Base-by-base conservation (phyloP, 208 protist genomes). In the Phytomonas sp. region DNA sequence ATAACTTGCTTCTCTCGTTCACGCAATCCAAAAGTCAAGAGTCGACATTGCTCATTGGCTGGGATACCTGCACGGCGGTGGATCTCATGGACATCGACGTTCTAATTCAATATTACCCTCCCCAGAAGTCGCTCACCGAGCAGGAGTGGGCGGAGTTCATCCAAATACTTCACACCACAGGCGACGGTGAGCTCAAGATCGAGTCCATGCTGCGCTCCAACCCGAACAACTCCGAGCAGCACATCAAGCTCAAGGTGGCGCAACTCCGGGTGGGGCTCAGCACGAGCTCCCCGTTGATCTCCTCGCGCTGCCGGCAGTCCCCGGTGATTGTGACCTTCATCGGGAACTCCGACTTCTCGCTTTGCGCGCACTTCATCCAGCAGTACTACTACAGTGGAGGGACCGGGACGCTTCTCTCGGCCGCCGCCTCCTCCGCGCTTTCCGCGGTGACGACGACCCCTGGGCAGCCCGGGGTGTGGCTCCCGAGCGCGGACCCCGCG, bases 71-170 rank as follows among this genome's bases (percentile, higher is more conserved):
- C 66, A 90, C 85, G 0, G 77, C 71, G 0, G 62, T 89, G 9
- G 88, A 94, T 46, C 32, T 94, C 15, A 91, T 94, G 88, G 88
- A 94, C 68, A 77, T 92, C 56, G 88, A 94, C 75, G 46, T 83
- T 17, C 66, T 92, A 23, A 75, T 94, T 61, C 86, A 91, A 65
- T 89, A 84, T 63, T 84, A 88, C 78, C 88, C 88, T 0, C 85
- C 88, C 23, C 84, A 91, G 74, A 91, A 92, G 72, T 90, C 88
- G 20, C 68, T 91, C 51, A 81, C 80, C 26, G 74, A 82, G 62
- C 74, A 77, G 28, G 86, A 91, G 69, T 85, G 88, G 74, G 77
- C 75, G 4, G 84, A 87, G 71, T 92, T 83, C 68, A 80, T 94
- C 13, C 83, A 88, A 66, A 67, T 89, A 7, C 75, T 94, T 34